phyloP scores from a whole-genome alignment of 1,284 basidiomycete genomes.

The Boletellus sp. region DNA sequence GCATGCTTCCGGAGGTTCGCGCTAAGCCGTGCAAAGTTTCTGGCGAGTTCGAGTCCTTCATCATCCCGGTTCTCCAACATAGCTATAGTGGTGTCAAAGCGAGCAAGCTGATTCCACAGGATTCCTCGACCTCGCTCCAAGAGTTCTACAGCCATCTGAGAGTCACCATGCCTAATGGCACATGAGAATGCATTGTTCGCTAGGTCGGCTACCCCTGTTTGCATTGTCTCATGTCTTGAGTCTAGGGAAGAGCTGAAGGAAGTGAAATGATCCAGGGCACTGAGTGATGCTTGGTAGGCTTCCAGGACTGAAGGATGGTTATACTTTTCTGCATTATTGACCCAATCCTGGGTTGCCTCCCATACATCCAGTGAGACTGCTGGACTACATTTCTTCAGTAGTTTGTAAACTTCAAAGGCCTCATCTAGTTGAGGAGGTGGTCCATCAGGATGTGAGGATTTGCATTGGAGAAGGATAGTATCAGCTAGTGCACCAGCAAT shows the following conservation, averaged over 20 bases:
- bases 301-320: background rate
- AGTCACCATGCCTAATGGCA: too few species aligned
- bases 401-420: background rate
- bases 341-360: background rate
- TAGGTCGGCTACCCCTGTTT: background rate
- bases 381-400: background rate
- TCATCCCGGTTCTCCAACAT: background rate
- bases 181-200: too few species aligned
- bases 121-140: too few species aligned
- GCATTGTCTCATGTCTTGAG: background rate
- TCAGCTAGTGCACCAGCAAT: background rate
- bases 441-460: background rate
- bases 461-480: background rate
- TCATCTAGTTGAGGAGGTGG: background rate
- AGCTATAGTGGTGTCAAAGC: background rate
- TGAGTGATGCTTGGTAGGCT: background rate
- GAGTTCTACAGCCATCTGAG: too few species aligned
- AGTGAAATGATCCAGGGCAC: background rate
- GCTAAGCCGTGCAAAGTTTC: background rate
- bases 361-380: background rate
- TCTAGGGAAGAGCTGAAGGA: background rate
- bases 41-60: background rate
- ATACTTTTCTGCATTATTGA: background rate
- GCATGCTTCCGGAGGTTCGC: background rate
- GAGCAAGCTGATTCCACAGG: too few species aligned